phyloP scores from a whole-genome alignment of 257 asterid species.

The Ilex aquifolium region DNA sequence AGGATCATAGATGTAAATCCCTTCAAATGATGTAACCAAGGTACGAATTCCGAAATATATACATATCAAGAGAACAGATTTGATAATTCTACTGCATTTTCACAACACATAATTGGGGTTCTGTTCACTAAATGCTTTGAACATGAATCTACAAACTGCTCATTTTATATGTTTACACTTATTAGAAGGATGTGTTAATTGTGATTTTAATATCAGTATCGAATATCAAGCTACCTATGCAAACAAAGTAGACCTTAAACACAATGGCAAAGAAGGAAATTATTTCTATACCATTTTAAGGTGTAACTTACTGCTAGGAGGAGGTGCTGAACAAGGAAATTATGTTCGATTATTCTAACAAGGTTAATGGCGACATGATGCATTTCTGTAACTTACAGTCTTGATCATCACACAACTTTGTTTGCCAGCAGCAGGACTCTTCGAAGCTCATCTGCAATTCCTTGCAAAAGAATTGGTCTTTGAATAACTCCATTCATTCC shows the following conservation, averaged over 20 bases:
- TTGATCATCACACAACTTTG: conserved; percentile 20
- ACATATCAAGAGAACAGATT: no score
- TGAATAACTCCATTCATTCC: conserved; percentile 81
- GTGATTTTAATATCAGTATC: no score
- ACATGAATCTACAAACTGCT: no score
- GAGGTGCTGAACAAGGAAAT: conserved; percentile 11
- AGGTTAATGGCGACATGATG: neutral
- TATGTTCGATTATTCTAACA: conserved; percentile 19
- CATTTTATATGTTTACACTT: no score
- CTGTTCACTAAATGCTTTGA: no score
- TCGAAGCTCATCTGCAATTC: conserved; percentile 57
- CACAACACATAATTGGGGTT: no score
- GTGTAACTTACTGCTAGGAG: conserved; percentile 18
- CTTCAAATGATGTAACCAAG: no score
- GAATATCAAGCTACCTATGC: no score
- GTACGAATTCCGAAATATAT: no score
- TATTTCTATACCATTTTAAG: conserved; percentile 34
- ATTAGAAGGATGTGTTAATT: no score
- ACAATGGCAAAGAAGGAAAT: conserved; percentile 13
- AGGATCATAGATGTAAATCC: no score
- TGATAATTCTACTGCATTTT: no score
- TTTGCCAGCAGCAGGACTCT: conserved; percentile 49
- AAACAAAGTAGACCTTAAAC: neutral
- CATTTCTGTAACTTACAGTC: neutral
- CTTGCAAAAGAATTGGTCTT: conserved; percentile 64